Conservation (phyloP, 306 rosid genomes). For the Astragalus membranaceus region DNA sequence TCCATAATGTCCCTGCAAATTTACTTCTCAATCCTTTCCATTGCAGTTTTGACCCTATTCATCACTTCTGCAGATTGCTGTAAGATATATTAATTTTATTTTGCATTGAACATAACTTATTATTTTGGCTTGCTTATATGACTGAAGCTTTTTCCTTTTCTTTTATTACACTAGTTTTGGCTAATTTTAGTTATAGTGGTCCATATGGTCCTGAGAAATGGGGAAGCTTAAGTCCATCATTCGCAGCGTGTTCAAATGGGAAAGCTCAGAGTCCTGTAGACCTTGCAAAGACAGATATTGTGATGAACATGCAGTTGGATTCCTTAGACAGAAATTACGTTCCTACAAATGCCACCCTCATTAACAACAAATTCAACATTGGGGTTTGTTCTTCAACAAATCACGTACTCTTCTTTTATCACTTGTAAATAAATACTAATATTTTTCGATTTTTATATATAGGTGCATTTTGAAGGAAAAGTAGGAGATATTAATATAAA, state of each 20-base stretch:
- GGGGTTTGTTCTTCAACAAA: conserved; percentile 49
- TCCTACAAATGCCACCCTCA: conserved; percentile 49
- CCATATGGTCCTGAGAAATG: conserved; percentile 51
- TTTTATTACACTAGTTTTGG: not conserved
- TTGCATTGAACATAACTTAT: not conserved
- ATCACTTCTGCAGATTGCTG: conserved; percentile 25
- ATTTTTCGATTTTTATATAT: not conserved
- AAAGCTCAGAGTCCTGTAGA: conserved; percentile 68
- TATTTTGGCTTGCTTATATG: not conserved
- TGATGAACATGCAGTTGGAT: conserved; percentile 13
- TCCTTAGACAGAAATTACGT: conserved; percentile 38
- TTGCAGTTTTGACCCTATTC: conserved; percentile 25
- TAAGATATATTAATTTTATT: conserved; percentile 20
- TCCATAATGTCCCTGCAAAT: conserved; percentile 24
- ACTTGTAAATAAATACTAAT: no score
- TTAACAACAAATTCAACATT: conserved; percentile 58
- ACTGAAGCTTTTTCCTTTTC: not conserved
- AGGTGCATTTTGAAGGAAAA: conserved; percentile 52
- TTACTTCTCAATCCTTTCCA: conserved; percentile 22
- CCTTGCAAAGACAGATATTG: conserved; percentile 12
- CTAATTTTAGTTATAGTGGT: conserved; percentile 48
- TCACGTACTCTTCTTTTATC: not conserved
- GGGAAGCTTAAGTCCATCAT: conserved; percentile 61
- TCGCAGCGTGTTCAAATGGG: conserved; percentile 49
- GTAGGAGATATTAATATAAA: conserved; percentile 43